Percentiles rank a stretch among this genome's conserved stretches.
Conservation (phyloP, 176 grass and related monocot genomes). For the Aegilops bicornis region DNA sequence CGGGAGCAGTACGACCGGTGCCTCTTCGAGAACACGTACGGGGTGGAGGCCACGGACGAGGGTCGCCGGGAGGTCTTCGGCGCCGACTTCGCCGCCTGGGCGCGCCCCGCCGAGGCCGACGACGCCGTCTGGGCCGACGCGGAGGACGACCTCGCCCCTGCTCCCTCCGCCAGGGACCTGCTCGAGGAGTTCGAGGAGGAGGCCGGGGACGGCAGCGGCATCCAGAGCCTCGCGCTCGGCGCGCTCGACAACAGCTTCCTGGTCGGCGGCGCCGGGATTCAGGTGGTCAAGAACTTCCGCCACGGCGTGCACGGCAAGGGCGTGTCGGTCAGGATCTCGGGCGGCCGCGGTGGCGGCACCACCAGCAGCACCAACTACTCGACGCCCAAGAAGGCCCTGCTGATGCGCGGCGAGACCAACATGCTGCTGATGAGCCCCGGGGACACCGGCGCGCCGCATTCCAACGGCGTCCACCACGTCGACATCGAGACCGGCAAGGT, state of each 20-base stretch:
- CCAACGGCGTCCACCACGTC: conserved; percentile 65
- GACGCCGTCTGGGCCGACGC: conserved; percentile 78
- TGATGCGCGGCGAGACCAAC: conserved; percentile 77
- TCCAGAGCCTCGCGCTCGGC: conserved; percentile 90
- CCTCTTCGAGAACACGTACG: conserved; percentile 89
- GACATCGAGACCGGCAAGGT: conserved; percentile 90
- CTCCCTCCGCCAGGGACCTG: conserved; percentile 35
- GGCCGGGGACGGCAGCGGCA: conserved; percentile 40
- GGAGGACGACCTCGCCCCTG: conserved; percentile 48
- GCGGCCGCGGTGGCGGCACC: neutral
- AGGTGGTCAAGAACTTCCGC: conserved; percentile 84
- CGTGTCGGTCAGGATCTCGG: conserved; percentile 55
- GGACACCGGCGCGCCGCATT: conserved; percentile 29
- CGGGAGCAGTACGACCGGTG: conserved; percentile 61
- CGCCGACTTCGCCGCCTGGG: conserved; percentile 84
- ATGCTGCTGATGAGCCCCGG: conserved; percentile 91
- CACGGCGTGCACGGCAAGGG: conserved; percentile 92
- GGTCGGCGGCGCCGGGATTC: conserved; percentile 68
- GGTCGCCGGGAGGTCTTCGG: conserved; percentile 77
- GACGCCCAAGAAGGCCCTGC: conserved; percentile 64
- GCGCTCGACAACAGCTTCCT: conserved; percentile 93
- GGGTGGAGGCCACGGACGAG: conserved; percentile 72
- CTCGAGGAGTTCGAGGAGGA: conserved; percentile 91
- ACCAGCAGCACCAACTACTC: conserved; percentile 12
- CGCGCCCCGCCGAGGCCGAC: conserved; percentile 51